Evolutionary conservation across 2,329 filamentous ascomycete species (phyloP), one percentile per base, ranked within the genome.

Genomic region (Salinomyces thailandicus): DNA sequence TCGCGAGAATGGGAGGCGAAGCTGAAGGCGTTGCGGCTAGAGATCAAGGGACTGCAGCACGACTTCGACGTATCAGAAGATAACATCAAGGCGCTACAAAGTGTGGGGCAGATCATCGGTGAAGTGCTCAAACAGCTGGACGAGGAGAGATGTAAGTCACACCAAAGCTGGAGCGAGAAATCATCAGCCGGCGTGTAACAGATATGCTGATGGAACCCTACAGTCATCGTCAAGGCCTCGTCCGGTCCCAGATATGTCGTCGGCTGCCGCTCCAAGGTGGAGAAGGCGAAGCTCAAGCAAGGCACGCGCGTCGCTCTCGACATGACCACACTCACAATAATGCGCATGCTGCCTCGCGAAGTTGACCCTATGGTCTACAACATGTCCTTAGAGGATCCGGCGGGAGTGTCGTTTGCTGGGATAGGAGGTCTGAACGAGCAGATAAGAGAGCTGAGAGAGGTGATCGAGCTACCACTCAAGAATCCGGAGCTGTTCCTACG

Each of bases 291-390:
- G 72, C 70, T 98, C 60, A 98, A 96, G 75, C 91, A 98, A 66
- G 93, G 93, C 54, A 95, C 89, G 18, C 85, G 91, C 57, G 91
- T 98, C 37, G 89, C 91, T 20, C 79, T 98, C 42, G 91, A 98
- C 58, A 98, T 98, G 91, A 98, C 91, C 35, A 98, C 91, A 14
- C 81, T 98, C 51, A 98, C 91, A 43, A 98, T 98, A 64, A 98
- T 98, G 91, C 85, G 91, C 57, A 98, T 98, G 91, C 73, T 98
- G 31, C 93, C 91, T 42, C 82, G 91, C 62, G 91, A 98, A 69
- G 93, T 98, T 59, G 91, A 98, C 59, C 91, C 91, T 14, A 73
- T 98, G 50, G 91, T 98, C 51, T 98, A 98, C 75, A 98, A 98
- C 72, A 98, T 98, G 91, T 98, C 91, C 14, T 67, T 98, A 52